These are phyloP conservation scores for Lentinula guzmanii DNA, from an alignment of 768 basidiomycete species.

Conservation along the genomic window DNA sequence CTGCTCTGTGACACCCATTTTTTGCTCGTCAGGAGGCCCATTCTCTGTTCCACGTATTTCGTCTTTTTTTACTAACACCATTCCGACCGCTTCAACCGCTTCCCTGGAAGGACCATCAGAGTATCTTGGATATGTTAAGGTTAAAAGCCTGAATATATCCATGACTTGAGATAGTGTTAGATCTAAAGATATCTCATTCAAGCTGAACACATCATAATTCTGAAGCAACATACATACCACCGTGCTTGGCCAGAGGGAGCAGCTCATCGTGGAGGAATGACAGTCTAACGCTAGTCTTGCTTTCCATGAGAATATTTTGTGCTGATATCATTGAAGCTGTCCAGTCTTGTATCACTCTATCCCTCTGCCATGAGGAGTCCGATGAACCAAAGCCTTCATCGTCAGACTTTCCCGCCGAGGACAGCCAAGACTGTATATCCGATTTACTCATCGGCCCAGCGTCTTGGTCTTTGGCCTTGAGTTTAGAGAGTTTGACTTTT, in stretches of 20 bases:
- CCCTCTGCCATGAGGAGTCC: constrained; percentile 41
- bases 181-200: constrained; percentile 31
- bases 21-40: constrained; percentile 33
- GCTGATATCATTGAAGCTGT: constrained; percentile 47
- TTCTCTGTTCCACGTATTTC: constrained; percentile 39
- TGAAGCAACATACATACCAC: constrained; percentile 34
- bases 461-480: constrained; percentile 41
- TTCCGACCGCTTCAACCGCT: constrained; percentile 63
- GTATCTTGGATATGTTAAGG: constrained; percentile 75
- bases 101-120: constrained; percentile 63
- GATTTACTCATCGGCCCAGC: constrained; percentile 35
- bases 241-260: constrained; percentile 47
- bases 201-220: neutral
- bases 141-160: constrained; percentile 70
- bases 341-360: constrained; percentile 52
- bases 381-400: constrained; percentile 17
- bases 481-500: constrained; percentile 38
- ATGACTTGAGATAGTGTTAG: constrained; percentile 51
- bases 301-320: constrained; percentile 39
- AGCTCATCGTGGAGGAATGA: constrained; percentile 63
- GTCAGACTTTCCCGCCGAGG: constrained; percentile 34
- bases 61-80: constrained; percentile 60
- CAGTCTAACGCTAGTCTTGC: constrained; percentile 47
- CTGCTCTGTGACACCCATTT: constrained; percentile 59
- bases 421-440: constrained; percentile 63